phyloP scores from a whole-genome alignment of 257 asterid genomes.

The Solanum lycopersicoides region DNA sequence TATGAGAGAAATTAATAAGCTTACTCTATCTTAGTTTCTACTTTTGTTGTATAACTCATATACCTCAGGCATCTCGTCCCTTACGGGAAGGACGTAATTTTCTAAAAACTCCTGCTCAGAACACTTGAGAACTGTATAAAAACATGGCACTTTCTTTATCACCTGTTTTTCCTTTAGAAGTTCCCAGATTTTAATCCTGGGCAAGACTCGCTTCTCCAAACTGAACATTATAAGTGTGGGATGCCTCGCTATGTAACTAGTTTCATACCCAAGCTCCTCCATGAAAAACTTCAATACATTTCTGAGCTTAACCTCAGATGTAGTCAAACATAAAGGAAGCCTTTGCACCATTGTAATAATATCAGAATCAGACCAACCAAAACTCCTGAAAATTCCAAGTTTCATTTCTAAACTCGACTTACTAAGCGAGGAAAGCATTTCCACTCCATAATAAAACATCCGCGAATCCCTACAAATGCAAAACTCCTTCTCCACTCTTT shows the following conservation, averaged over 20 bases:
- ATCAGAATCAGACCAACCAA: slow-evolving; percentile 11
- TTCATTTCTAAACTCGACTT: neutral
- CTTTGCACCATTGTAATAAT: slow-evolving; percentile 3
- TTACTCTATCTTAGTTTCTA: neutral
- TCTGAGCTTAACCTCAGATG: neutral
- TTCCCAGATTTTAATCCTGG: neutral
- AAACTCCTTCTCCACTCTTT: slow-evolving; percentile 9
- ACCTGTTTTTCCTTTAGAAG: neutral
- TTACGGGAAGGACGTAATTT: slow-evolving; percentile 6
- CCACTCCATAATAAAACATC: slow-evolving; percentile 11
- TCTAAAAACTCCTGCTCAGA: neutral
- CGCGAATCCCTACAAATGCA: slow-evolving; percentile 3
- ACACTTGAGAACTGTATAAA: neutral
- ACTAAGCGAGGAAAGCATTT: neutral
- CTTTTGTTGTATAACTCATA: neutral
- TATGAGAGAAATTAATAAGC: neutral
- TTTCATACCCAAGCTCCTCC: neutral
- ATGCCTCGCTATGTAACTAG: neutral
- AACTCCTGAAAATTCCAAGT: slow-evolving; percentile 10
- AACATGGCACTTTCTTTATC: neutral
- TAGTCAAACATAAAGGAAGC: neutral
- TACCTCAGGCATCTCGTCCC: slow-evolving; percentile 8
- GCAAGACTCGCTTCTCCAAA: neutral
- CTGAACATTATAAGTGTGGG: neutral
- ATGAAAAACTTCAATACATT: neutral